Base-by-base conservation (phyloP, 2,329 filamentous ascomycete species). In the Xylaria sp. region DNA sequence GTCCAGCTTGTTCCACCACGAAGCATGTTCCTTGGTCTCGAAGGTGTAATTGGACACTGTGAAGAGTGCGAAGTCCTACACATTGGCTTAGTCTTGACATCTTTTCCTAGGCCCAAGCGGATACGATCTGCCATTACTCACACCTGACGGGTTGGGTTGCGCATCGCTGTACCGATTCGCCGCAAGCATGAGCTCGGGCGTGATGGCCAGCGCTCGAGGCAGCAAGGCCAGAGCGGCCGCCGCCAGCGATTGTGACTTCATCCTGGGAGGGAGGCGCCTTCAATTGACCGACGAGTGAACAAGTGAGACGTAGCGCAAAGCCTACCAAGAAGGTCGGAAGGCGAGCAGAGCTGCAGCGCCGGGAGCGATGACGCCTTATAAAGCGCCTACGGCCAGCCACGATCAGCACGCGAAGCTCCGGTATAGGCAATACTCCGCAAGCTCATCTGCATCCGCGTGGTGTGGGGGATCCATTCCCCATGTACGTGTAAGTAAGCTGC, bases 21-120 rank as follows among this genome's bases (percentile, higher is more conserved):
- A 65, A 3, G 81, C 81, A 44, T 84, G 83, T 39, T 81, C 78
- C 70, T 89, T 86, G 0, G 84, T 83, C 41, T 86, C 82, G 76
- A 91, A 91, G 48, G 84, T 88, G 77, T 91, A 91, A 10, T 87
- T 87, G 1, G 85, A 87, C 32, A 81, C 78, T 7, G 81, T 82
- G 74, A 85, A 86, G 51, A 87, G 70, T 0, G 84, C 85, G 46
- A 84, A 82, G 55, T 81, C 79, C 78, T 79, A 52, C 28, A 44
- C 18, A n/a, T 25, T 23, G 1, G 44, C 61, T 77, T 34, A 75
- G 73, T 67, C 34, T 65, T 46, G 44, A 5, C 10, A n/a, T 54
- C 9, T 37, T 57, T 37, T 51, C 56, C 13, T 28, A 48, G 20
- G 58, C 23, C 58, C 41, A 15, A 32, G 55, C 4, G 28, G 39